Evolutionary conservation across 2,329 filamentous ascomycete species (phyloP), one percentile per base, ranked within the genome.

Genomic region (Epichloe aotearoae): DNA sequence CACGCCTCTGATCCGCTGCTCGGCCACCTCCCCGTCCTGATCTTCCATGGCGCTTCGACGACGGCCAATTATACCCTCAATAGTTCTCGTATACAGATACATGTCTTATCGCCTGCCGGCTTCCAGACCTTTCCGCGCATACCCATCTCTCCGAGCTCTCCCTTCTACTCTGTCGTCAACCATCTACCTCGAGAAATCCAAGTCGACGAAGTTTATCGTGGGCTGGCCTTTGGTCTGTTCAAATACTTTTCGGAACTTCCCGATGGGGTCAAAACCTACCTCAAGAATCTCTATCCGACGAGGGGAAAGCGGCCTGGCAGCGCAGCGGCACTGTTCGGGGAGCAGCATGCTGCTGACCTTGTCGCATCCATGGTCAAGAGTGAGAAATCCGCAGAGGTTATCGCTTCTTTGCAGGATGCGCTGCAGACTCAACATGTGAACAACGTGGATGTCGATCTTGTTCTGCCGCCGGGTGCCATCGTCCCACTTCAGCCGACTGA

Each of bases 211-310:
- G 76, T 95, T 56, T 94, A 86, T 68, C 83, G 93, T 44, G 93
- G 85, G 17, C 76, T 98, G 51, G 93, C 91, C 46, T 95, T 97
- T 67, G 89, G 88, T 51, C 75, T 98, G 58, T 85, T 84, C 73
- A 96, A 95, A 66, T 98, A 96, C 73, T 97, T 96, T 64, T 78
- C 80, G 54, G 91, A 97, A 68, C 75, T 98, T 49, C 82, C 90
- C 20, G 79, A 85, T 50, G 73, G 77, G 38, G 83, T 89, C 62
- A 95, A 88, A 72, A 75, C 74, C 59, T 76, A 81, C 54, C 76
- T 95, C 65, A 80, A 75, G 57, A 75, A 74, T 58, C 67, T 72
- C 38, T 80, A 79, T 57, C 75, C 76, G 38, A 72, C 74, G 14
- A 67, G 75, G 59, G 73, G 73, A 20, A 74, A 77, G 52, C 73